A percentile compares a stretch with the other conserved stretches of the same genome.
These are phyloP conservation scores for Xanthoconium purpureum DNA, from an alignment of 768 basidiomycete species.

Conservation along the genomic window DNA sequence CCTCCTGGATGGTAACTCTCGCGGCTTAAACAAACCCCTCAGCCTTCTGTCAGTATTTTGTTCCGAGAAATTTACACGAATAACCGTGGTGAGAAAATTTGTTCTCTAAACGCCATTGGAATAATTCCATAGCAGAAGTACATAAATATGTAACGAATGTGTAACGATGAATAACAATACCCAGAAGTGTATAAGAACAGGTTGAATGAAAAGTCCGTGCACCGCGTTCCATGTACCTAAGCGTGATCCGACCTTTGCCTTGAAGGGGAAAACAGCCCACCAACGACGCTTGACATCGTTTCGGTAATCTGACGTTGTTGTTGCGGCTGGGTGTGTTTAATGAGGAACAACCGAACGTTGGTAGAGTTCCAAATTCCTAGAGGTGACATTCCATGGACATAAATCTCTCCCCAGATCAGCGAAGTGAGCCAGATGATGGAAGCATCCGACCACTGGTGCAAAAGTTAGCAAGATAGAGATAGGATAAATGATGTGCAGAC, in stretches of 20 bases:
- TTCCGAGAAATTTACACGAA: not conserved
- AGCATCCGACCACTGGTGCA: constrained; percentile 81
- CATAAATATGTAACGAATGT: not conserved
- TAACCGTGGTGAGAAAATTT: not conserved
- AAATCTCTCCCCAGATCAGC: constrained; percentile 93
- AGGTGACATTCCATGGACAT: constrained; percentile 84
- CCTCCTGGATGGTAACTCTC: no score
- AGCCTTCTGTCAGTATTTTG: not conserved
- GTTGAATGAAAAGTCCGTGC: not conserved
- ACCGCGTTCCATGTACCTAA: constrained; percentile 5
- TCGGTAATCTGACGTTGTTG: constrained; percentile 71
- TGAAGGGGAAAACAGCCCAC: constrained; percentile 60
- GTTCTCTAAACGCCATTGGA: not conserved
- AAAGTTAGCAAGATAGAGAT: not conserved
- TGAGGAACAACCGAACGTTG: constrained; percentile 84
- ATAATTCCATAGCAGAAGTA: not conserved
- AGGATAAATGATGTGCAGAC: constrained; percentile 40
- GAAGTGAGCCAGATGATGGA: constrained; percentile 91
- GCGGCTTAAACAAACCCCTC: not conserved
- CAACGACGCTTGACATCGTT: constrained; percentile 77
- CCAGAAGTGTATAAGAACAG: not conserved
- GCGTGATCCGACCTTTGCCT: constrained; percentile 28
- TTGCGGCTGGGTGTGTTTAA: constrained; percentile 76
- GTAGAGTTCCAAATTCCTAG: constrained; percentile 90
- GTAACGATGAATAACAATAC: not conserved